Base-by-base conservation (phyloP, 2,329 filamentous ascomycete species). In the Aspergillus novofumigatus region DNA sequence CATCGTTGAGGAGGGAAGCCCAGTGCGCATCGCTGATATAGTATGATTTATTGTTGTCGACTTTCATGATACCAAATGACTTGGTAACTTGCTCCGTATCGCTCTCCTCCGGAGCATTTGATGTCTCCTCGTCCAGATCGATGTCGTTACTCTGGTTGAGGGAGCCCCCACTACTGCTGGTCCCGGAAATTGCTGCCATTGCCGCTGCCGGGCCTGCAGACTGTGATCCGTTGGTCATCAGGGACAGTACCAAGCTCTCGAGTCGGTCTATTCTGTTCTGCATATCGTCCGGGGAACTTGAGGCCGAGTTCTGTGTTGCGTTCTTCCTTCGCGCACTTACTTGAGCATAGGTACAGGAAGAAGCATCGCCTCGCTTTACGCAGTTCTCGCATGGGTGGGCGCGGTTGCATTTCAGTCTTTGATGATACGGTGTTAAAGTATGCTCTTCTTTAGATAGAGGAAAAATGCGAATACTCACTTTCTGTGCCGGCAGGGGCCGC, bases 221-320 rank as follows among this genome's bases (percentile, higher is more conserved):
- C 62, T 83, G 80, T n/a, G 81, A 83, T 56, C 91, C 91, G 72
- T 90, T 92, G 69, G 93, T 93, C 93, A 97, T 97, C 70, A 97
- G 76, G 28, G 91, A 95, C 63, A 97, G 77, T 59, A 97, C 93
- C 72, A 97, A 79, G 66, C 90, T 89, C 81, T 97, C 93, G 64
- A 97, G 82, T 67, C 93, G 86, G 79, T 97, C 92, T 77, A 97
- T 97, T 72, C 94, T 89, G 71, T 95, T 96, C 78, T 97, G 93
- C 93, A 97, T 97, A 75, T 97, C 93, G 81, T 96, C 92, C 51
- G 93, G 91, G 65, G 83, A 81, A 56, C 82, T 81, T 76, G 84
- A 77, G 52, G 77, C 64, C 54, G 77, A 83, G 74, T 87, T 84
- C 69, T 79, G 81, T 41, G 75, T 65, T 8, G 67, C 66, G 56